Evolutionary conservation across 495 filamentous ascomycete species (phyloP), one percentile per base, ranked within the genome.

Genomic region (Hypoxylon crocopeplum): DNA sequence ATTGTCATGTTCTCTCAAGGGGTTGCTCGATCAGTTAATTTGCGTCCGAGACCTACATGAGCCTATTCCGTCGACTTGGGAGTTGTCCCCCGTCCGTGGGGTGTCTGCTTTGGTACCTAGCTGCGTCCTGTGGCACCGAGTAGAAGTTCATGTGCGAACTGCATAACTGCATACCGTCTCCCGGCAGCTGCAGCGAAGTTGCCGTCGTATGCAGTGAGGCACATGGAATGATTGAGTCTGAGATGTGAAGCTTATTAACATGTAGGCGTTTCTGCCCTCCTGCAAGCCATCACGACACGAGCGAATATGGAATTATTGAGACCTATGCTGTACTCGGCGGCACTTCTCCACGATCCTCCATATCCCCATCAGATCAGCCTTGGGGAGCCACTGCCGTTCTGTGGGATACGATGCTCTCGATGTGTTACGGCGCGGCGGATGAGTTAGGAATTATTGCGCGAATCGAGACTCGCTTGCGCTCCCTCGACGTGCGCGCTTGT

Each of bases 41-140:
- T 44, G 53, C 42, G 41, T 48, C 59, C 48, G 59, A 63, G 59
- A 63, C 59, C 47, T 63, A 56, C 59, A 63, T 63, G 53, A 56
- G 16, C 48, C 38, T 30, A 48, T 63, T 53, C 53, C 59, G 59
- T 51, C 13, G 22, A 44, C 59, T 57, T 63, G 52, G 59, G 59
- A 52, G 59, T n/a, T n/a, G n/a, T n/a, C 20, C 40, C 32, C 59
- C 38, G 22, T 29, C 49, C 60, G 53, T 64, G 59, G 59, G 59
- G 59, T 56, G 36, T 53, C 40, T 63, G 48, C n/a, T 53, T 32
- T 62, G 48, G 40, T 41, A 39, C 12, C 42, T 36, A 42, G 16
- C 37, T 7, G 32, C 29, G 45, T 45, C 29, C 20, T 32, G 59
- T 64, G 60, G 44, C 15, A 49, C 51, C n/a, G n/a, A 16, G 12